Evolutionary conservation across 106 monocot genomes (phyloP), one percentile per base, ranked within the genome.

Genomic region (Posidonia australis): DNA sequence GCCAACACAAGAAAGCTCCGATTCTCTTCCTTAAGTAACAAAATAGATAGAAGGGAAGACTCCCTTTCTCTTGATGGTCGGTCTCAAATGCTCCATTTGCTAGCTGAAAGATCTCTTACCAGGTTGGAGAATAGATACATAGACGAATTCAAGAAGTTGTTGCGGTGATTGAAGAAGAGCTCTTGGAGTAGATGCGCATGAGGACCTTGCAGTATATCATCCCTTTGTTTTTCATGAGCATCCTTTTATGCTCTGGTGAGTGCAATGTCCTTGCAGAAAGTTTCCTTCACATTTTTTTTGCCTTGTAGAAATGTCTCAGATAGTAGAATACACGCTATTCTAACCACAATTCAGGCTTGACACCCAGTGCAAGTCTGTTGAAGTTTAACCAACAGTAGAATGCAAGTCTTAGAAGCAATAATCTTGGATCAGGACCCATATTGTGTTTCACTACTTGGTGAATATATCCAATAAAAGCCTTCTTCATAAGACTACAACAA

Each of bases 181-280:
- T 56, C 12, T 24, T 12, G 55, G 24, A 26, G 55, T 56, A 56
- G 6, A 30, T 29, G 58, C 26, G 53, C 19, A 54, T 54, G 22
- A 58, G 58, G 30, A 29, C 30, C 58, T 31, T 58, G 3, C 58
- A 58, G 10, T 43, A 24, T 52, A 45, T 36, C 27, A 23, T 77
- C 61, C 26, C 83, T 62, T 64, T 60, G 44, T n/a, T 60, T 30
- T 41, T 86, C 51, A 25, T 77, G 36, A 51, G 68, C 29, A 46
- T 79, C 54, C 72, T 77, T 77, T 73, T 60, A 27, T 29, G 58
- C 28, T 69, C 70, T 52, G 91, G 91, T 91, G 42, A 67, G 83
- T 81, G 26, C 20, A 30, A 12, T 30, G 13, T 58, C 30, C 26
- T 16, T 54, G 53, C 53, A 24, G 20, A 54, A 54, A 22, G 10